Percentiles rank a stretch among this genome's conserved stretches.
Evolutionary conservation across 1,284 basidiomycete genomes (phyloP).

Genomic region (Cutaneotrichosporon sp.): DNA sequence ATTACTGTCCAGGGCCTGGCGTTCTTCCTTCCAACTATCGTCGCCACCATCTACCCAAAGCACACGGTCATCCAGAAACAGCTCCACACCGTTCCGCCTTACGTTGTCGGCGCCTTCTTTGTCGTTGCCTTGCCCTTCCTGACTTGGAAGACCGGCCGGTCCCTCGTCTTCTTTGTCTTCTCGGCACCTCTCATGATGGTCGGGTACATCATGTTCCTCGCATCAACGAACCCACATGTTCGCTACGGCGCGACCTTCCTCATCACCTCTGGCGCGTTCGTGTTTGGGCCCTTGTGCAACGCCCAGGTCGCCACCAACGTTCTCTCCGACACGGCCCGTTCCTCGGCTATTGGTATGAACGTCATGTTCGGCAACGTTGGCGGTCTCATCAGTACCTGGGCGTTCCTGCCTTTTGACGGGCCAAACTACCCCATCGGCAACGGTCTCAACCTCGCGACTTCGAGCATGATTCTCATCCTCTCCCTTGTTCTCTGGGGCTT

Average conservation of each 20-base stretch:
- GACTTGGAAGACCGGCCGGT: slow-evolving; percentile 42
- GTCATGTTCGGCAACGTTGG: slow-evolving; percentile 26
- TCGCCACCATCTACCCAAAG: slow-evolving; percentile 48
- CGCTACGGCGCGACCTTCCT: slow-evolving; percentile 26
- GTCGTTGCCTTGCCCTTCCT: slow-evolving; percentile 36
- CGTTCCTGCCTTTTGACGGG: slow-evolving; percentile 13
- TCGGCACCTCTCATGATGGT: slow-evolving; percentile 41
- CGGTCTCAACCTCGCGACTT: slow-evolving; percentile 26
- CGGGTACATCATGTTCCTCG: slow-evolving; percentile 43
- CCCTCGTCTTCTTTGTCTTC: slow-evolving; percentile 36
- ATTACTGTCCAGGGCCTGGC: slow-evolving; percentile 45
- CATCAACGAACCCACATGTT: slow-evolving; percentile 3
- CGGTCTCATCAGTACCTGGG: slow-evolving; percentile 24
- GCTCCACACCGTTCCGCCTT: slow-evolving; percentile 49
- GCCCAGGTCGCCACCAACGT: slow-evolving; percentile 21
- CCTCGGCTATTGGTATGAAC: slow-evolving; percentile 12
- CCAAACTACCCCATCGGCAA: slow-evolving; percentile 25
- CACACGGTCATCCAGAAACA: slow-evolving; percentile 44
- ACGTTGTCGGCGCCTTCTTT: slow-evolving; percentile 41
- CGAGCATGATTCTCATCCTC: slow-evolving; percentile 14
- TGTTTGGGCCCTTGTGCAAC: slow-evolving; percentile 19
- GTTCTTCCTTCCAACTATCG: slow-evolving; percentile 49
- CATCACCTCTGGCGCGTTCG: slow-evolving; percentile 19
- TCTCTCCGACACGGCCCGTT: slow-evolving; percentile 21
- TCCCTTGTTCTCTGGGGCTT: slow-evolving; percentile 11